phyloP scores from a whole-genome alignment of 2,329 filamentous ascomycete genomes.

The Apiospora hydei region DNA sequence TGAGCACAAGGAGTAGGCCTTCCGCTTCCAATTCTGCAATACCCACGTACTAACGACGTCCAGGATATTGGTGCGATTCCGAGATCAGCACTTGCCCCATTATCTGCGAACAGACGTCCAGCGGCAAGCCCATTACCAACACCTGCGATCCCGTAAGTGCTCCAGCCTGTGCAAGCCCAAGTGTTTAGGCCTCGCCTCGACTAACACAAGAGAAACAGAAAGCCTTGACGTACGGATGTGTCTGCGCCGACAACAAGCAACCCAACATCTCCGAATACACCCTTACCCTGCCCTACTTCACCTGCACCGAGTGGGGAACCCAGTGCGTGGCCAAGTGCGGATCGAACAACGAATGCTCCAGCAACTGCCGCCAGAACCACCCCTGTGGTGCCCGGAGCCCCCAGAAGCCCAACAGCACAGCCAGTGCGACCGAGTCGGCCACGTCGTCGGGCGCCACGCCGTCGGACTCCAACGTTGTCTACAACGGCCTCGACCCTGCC shows the following conservation, averaged over 20 bases:
- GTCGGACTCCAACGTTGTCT: slow-evolving; percentile 38
- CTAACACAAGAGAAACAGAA: slow-evolving; percentile 47
- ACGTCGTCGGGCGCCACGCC: slow-evolving; percentile 47
- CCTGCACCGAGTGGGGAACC: slow-evolving; percentile 74
- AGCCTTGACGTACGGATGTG: slow-evolving; percentile 72
- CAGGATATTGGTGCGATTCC: slow-evolving; percentile 70
- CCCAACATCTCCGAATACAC: slow-evolving; percentile 82
- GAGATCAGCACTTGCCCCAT: slow-evolving; percentile 72
- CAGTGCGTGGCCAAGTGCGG: slow-evolving; percentile 70
- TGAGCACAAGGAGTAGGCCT: slow-evolving; percentile 59
- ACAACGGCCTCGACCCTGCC: slow-evolving; percentile 27
- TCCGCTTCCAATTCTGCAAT: background rate
- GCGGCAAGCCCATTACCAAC: slow-evolving; percentile 64
- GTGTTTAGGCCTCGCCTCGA: background rate
- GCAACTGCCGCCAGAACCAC: slow-evolving; percentile 68
- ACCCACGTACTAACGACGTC: slow-evolving; percentile 17
- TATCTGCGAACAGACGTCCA: slow-evolving; percentile 70
- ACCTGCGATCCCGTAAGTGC: slow-evolving; percentile 69
- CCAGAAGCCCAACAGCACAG: slow-evolving; percentile 58
- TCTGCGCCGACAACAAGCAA: slow-evolving; percentile 70
- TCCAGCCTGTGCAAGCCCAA: background rate
- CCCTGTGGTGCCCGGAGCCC: slow-evolving; percentile 77
- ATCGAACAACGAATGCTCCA: slow-evolving; percentile 63
- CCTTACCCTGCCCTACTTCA: slow-evolving; percentile 79
- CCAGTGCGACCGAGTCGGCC: slow-evolving; percentile 54